Percentiles rank a stretch among this genome's conserved stretches.
Evolutionary conservation across 441 rosid species (phyloP).

Genomic region (Gossypium gossypioides): DNA sequence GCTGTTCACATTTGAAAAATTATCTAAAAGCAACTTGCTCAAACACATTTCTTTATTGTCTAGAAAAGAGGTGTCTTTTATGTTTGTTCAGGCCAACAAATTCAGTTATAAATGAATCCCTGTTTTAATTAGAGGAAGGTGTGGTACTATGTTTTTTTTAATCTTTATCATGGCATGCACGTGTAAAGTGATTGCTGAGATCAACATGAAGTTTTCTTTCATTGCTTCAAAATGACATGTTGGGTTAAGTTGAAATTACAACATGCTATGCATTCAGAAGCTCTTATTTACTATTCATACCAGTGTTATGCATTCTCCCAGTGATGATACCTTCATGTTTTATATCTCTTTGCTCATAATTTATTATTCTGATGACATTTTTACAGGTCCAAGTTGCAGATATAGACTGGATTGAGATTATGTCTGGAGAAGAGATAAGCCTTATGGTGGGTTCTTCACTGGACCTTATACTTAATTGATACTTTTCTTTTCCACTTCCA

Average conservation of each 20-base stretch:
- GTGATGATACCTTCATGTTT: constrained; percentile 8
- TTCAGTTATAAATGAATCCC: neutral
- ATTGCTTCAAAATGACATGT: neutral
- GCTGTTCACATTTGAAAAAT: neutral
- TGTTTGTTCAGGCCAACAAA: neutral
- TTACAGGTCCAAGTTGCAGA: constrained; percentile 87
- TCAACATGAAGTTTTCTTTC: neutral
- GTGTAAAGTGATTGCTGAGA: neutral
- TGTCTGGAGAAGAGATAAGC: constrained; percentile 66
- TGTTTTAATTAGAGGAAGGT: neutral
- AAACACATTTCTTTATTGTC: neutral
- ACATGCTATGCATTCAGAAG: neutral
- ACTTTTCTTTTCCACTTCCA: neutral
- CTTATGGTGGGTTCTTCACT: constrained; percentile 54
- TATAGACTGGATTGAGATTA: constrained; percentile 85
- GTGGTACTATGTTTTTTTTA: neutral
- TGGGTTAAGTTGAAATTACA: neutral
- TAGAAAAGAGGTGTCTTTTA: neutral
- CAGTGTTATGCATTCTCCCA: neutral
- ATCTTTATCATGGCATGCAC: neutral
- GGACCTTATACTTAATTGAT: neutral
- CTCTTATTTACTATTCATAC: neutral
- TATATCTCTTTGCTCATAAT: constrained; percentile 9
- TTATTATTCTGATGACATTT: constrained; percentile 16
- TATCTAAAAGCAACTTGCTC: neutral